Conservation (phyloP, 2,329 filamentous ascomycete genomes). For the Phaeosphaeriaceae sp. region DNA sequence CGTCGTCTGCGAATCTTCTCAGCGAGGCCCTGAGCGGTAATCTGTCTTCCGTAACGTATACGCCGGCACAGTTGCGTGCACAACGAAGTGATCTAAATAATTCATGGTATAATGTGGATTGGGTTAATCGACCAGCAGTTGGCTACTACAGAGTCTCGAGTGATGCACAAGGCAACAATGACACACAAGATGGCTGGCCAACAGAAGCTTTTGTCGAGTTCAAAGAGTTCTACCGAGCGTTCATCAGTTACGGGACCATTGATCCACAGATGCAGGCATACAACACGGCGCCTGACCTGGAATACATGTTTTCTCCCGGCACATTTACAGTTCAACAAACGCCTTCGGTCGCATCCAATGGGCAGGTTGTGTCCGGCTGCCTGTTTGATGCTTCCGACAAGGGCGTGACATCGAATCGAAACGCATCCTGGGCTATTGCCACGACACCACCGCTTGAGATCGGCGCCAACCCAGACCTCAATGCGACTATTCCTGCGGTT, state of each 20-base stretch:
- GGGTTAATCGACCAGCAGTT: conserved; percentile 54
- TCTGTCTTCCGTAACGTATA: conserved; percentile 56
- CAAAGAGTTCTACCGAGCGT: conserved; percentile 59
- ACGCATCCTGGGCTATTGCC: conserved; percentile 54
- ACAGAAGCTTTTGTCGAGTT: conserved; percentile 67
- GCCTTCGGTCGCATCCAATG: conserved; percentile 43
- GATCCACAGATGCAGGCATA: conserved; percentile 66
- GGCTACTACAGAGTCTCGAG: conserved; percentile 61
- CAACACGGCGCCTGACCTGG: conserved; percentile 60
- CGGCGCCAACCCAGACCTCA: conserved; percentile 31
- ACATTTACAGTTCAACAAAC: conserved; percentile 40
- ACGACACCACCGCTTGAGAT: conserved; percentile 23
- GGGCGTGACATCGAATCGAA: conserved; percentile 55
- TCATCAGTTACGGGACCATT: conserved; percentile 64
- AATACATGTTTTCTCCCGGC: conserved; percentile 63
- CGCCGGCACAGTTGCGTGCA: conserved; percentile 55
- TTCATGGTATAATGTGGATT: conserved; percentile 62
- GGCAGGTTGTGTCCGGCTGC: conserved; percentile 61
- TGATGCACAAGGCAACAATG: conserved; percentile 44
- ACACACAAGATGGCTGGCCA: conserved; percentile 70
- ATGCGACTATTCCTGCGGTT: conserved; percentile 33
- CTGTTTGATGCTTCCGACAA: conserved; percentile 57
- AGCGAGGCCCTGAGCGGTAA: background rate
- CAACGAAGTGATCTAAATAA: conserved; percentile 66
- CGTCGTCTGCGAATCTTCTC: conserved; percentile 33